Evolutionary conservation across 768 basidiomycete species (phyloP).

Genomic region (Leucosporidium yakuticum): DNA sequence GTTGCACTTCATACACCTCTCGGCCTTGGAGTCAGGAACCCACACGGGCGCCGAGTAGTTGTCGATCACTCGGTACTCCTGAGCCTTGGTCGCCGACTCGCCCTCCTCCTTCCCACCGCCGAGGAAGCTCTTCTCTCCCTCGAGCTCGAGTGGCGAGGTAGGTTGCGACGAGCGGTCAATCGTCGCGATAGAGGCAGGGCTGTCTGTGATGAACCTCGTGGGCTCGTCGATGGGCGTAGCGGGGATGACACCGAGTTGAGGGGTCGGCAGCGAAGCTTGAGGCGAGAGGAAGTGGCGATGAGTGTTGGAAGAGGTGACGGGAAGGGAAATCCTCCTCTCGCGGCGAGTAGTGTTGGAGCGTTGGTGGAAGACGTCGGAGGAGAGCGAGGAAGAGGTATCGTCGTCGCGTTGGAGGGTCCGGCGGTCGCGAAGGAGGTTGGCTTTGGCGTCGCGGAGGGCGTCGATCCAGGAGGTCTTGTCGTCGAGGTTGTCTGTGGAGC

Average conservation of each 20-base stretch:
- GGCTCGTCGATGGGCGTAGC: conserved; percentile 8
- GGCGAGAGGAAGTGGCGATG: neutral
- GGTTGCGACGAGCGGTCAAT: neutral
- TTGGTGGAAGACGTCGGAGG: neutral
- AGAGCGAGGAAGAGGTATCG: conserved; percentile 1
- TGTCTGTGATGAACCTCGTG: no score
- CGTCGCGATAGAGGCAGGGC: no score
- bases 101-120: neutral
- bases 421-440: conserved; percentile 33
- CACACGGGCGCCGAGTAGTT: conserved; percentile 87
- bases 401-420: conserved; percentile 38
- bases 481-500: conserved; percentile 24
- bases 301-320: neutral
- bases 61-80: conserved; percentile 49
- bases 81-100: no score
- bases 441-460: conserved; percentile 38
- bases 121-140: neutral
- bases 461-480: conserved; percentile 38
- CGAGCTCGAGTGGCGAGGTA: no score
- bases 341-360: neutral
- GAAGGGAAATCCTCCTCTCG: conserved; percentile 8
- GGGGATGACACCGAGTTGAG: conserved; percentile 6
- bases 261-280: neutral
- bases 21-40: conserved; percentile 82
- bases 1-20: conserved; percentile 77